Evolutionary conservation across 768 basidiomycete genomes (phyloP), one percentile per base, ranked within the genome.

Genomic region (Astraeus odoratus): DNA sequence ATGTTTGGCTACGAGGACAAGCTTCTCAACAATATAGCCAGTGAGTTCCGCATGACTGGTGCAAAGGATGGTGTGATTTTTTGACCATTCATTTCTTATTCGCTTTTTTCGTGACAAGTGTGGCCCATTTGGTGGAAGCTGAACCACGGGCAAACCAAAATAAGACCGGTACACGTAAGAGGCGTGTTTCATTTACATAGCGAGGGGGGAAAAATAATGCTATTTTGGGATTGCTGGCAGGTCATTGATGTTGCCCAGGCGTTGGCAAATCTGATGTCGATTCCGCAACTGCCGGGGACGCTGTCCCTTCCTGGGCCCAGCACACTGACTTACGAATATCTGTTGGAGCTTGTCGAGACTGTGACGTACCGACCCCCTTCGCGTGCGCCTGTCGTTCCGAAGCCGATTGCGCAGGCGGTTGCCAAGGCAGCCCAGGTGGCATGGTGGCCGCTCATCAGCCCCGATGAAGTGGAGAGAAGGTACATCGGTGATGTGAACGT

Each of bases 1-100:
- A 81, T 97, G 80, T 99, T 73, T 64, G 96, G 96, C n/a, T 80
- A 84, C 57, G 96, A 99, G 67, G 96, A 99, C 69, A 90, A 85
- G 66, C 67, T 98, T 40, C 67, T 98, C 60, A 94, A 86, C 63
- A 93, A 88, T 61, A 86, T 96, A 66, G 86, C 92, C 40, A 69
- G 93, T 94, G 62, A 66, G 86, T 76, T 46, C 33, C 35, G 37
- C 36, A 49, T 13, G 42, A 27, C 27, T 29, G 12, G 39, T 30
- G 30, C 39, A 47, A n/a, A n/a, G n/a, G n/a, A n/a, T n/a, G n/a
- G n/a, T n/a, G n/a, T n/a, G n/a, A n/a, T 51, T 41, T 48, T 47
- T 42, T 19, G n/a, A 18, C 53, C 54, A 47, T 45, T 50, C 45
- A 43, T 50, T n/a, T 36, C 19, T 23, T 39, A 26, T 39, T 18